These are phyloP conservation scores for Cajanus cajan DNA, from an alignment of 306 rosid species.

Conservation along the genomic window DNA sequence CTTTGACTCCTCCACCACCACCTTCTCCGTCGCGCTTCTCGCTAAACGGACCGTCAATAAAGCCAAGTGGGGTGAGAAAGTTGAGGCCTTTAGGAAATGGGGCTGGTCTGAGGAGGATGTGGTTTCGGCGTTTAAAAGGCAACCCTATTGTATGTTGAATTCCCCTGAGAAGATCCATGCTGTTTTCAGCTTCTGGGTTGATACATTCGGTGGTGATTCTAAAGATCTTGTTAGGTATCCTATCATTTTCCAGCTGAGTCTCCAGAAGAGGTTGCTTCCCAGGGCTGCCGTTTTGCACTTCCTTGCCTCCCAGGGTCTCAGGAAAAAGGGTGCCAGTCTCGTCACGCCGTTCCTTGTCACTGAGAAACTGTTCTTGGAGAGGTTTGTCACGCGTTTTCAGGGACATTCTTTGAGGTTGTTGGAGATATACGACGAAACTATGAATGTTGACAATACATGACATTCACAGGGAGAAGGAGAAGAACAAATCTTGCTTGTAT, in stretches of 20 bases:
- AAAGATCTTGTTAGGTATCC: conserved; percentile 10
- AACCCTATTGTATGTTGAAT: conserved; percentile 38
- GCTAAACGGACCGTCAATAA: conserved; percentile 25
- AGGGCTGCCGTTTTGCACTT: conserved; percentile 36
- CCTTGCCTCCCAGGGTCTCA: conserved; percentile 38
- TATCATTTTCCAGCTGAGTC: conserved; percentile 3
- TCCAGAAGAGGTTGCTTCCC: conserved; percentile 47
- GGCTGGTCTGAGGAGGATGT: conserved; percentile 55
- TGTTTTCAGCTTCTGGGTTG: conserved; percentile 36
- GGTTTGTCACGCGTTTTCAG: conserved; percentile 22
- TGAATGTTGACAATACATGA: not conserved
- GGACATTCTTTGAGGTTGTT: conserved; percentile 1
- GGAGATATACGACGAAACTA: conserved; percentile 23
- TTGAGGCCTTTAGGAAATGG: conserved; percentile 46
- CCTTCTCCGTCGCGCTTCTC: conserved; percentile 33
- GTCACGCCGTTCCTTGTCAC: not conserved
- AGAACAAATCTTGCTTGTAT: not conserved
- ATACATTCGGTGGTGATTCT: conserved; percentile 36
- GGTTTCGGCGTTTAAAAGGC: conserved; percentile 33
- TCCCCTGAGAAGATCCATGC: conserved; percentile 40
- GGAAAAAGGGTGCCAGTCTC: not conserved
- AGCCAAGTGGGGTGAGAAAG: conserved; percentile 42
- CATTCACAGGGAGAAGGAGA: not conserved
- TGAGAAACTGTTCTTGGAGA: conserved; percentile 29
- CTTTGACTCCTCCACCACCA: conserved; percentile 21